A percentile compares a stretch with the other conserved stretches of the same genome.
Conservation (phyloP, 192 early-diverging fungal species). For the Backusella parvicylindrica region DNA sequence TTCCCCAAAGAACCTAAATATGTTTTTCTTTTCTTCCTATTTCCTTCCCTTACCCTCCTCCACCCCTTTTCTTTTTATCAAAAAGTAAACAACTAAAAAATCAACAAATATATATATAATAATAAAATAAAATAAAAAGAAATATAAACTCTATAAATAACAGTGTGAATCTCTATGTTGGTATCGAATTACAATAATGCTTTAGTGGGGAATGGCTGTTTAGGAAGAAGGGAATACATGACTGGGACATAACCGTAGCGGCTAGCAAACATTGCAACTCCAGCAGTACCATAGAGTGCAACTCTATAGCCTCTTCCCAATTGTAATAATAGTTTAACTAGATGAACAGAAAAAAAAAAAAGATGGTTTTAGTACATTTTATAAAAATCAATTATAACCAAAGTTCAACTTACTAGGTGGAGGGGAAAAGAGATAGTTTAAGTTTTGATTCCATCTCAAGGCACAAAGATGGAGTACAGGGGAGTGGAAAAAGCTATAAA, state of each 20-base stretch:
- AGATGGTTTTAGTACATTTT: background rate
- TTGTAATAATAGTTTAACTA: constrained; percentile 21
- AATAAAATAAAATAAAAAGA: background rate
- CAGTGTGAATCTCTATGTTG: background rate
- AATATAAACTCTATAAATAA: background rate
- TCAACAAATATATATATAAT: background rate
- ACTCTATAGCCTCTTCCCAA: constrained; percentile 22
- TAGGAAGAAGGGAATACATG: constrained; percentile 11
- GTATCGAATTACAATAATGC: background rate
- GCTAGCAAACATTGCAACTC: constrained; percentile 25
- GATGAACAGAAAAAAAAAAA: background rate
- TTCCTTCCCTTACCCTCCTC: too few species aligned
- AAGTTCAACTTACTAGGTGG: constrained; percentile 41
- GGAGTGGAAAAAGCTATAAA: constrained; percentile 53
- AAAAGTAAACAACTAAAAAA: background rate
- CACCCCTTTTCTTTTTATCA: background rate
- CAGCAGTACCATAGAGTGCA: constrained; percentile 23
- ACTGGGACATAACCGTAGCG: constrained; percentile 21
- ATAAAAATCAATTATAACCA: background rate
- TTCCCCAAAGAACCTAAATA: background rate
- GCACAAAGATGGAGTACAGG: constrained; percentile 40
- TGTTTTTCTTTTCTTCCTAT: background rate
- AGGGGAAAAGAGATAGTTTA: constrained; percentile 52
- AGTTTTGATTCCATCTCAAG: constrained; percentile 40
- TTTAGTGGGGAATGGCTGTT: background rate